Conservation (phyloP, 768 basidiomycete genomes). For the Boletus reticuloceps region DNA sequence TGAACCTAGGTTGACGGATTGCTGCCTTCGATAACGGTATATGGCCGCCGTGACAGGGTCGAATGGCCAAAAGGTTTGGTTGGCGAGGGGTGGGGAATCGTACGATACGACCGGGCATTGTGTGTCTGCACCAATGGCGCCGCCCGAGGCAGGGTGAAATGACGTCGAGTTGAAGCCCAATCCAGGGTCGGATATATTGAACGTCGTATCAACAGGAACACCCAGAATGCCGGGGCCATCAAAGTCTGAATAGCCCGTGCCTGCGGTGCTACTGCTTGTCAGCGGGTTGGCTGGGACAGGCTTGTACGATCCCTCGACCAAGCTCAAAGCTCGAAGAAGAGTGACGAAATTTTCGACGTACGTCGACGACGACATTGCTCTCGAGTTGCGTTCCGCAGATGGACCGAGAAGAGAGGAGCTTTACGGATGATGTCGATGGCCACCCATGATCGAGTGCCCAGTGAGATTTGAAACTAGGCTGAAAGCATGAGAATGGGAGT, state of each 20-base stretch:
- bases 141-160: neutral
- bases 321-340: constrained; percentile 3
- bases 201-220: neutral
- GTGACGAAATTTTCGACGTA: too few species aligned
- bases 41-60: constrained; percentile 11
- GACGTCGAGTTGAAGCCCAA: neutral
- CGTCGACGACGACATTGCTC: too few species aligned
- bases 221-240: neutral
- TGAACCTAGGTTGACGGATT: constrained; percentile 21
- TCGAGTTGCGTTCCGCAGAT: too few species aligned
- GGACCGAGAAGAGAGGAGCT: too few species aligned
- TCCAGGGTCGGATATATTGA: neutral
- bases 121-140: neutral
- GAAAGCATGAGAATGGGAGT: too few species aligned
- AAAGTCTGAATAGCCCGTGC: neutral
- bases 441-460: too few species aligned
- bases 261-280: neutral
- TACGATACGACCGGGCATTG: constrained; percentile 10
- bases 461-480: too few species aligned
- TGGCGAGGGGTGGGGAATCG: constrained; percentile 4
- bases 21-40: constrained; percentile 23
- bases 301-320: constrained; percentile 15
- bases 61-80: constrained; percentile 14
- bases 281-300: constrained; percentile 1
- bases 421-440: too few species aligned